Evolutionary conservation across 345 rosid species (phyloP).

Genomic region (Bruguiera gymnorhiza): DNA sequence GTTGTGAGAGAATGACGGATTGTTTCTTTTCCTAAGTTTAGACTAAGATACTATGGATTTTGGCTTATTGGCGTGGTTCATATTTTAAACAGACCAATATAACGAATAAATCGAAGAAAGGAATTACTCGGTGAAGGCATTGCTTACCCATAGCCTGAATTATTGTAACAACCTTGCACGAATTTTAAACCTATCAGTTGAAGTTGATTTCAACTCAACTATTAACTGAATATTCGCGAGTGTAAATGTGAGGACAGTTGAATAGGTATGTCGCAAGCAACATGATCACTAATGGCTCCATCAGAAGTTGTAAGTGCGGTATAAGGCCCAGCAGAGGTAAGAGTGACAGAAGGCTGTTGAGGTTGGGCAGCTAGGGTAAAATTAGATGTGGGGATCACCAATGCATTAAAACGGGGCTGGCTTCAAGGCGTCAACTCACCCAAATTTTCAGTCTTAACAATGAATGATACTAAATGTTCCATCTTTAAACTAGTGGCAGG

Average conservation of each 20-base stretch:
- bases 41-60: too few relatives aligned
- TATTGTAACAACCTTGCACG: too few relatives aligned
- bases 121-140: too few relatives aligned
- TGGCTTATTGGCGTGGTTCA: background rate
- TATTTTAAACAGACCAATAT: background rate
- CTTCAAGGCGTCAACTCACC: conserved; percentile 34
- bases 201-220: too few relatives aligned
- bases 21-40: background rate
- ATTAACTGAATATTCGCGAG: too few relatives aligned
- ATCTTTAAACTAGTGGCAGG: conserved; percentile 36
- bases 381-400: conserved; percentile 33
- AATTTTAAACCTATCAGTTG: too few relatives aligned
- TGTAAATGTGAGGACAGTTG: too few relatives aligned
- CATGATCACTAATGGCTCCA: conserved; percentile 23
- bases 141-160: too few relatives aligned
- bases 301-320: conserved; percentile 26
- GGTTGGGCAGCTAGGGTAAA: conserved; percentile 42
- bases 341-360: conserved; percentile 32
- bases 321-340: conserved; percentile 23
- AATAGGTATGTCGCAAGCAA: too few relatives aligned
- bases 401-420: conserved; percentile 31
- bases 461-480: conserved; percentile 39
- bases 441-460: conserved; percentile 30
- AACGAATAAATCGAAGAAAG: too few relatives aligned
- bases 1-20: background rate